These are phyloP conservation scores for Diospyros kaki DNA, from an alignment of 148 eudicot genomes.

Conservation along the genomic window DNA sequence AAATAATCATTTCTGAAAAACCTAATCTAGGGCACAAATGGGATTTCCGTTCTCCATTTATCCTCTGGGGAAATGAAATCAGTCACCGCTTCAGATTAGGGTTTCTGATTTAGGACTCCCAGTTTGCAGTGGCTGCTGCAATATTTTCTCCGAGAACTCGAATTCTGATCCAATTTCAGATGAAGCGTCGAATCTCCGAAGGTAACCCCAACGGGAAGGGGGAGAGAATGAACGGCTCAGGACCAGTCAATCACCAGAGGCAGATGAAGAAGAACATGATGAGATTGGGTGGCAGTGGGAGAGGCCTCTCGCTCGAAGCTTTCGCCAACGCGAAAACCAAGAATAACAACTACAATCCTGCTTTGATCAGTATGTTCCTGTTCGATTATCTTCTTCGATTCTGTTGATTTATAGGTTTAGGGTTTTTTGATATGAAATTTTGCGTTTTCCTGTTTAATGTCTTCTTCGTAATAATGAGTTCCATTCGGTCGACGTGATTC, in stretches of 20 bases:
- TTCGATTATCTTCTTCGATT: not conserved
- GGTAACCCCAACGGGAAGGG: not conserved
- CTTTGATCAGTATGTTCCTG: slow-evolving; percentile 51
- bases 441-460: too few relatives aligned
- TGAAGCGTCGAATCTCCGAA: slow-evolving; percentile 20
- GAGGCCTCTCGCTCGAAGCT: slow-evolving; percentile 70
- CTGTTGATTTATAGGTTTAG: too few relatives aligned
- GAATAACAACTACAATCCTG: slow-evolving; percentile 57
- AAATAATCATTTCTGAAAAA: too few relatives aligned
- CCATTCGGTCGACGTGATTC: too few relatives aligned
- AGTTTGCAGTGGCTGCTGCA: not conserved
- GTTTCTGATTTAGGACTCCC: not conserved
- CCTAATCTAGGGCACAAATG: too few relatives aligned
- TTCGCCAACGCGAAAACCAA: slow-evolving; percentile 70
- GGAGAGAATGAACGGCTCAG: slow-evolving; percentile 18
- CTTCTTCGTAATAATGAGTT: too few relatives aligned
- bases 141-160: not conserved
- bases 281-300: slow-evolving; percentile 73
- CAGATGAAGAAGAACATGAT: slow-evolving; percentile 45
- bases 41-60: not conserved
- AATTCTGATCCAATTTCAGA: not conserved
- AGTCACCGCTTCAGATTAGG: slow-evolving; percentile 4
- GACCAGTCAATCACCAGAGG: slow-evolving; percentile 24
- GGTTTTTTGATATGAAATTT: too few relatives aligned
- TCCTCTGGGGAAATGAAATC: not conserved